These are phyloP conservation scores for Nothophoma quercina DNA, from an alignment of 2,329 filamentous ascomycete species.

Conservation along the genomic window DNA sequence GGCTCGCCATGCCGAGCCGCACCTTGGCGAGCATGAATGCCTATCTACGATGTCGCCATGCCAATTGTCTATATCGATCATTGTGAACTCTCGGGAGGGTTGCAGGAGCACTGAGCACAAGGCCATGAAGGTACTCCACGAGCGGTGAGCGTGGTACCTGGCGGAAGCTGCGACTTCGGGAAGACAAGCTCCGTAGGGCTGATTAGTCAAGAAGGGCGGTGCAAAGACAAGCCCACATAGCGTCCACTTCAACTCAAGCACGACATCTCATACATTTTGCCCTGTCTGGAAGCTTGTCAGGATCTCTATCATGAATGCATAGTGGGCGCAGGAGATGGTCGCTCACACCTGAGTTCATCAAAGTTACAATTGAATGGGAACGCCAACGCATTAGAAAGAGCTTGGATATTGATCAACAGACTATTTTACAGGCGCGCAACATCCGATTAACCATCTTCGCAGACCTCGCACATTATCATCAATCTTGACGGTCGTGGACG, in stretches of 20 bases:
- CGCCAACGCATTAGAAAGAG: neutral
- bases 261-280: neutral
- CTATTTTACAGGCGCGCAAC: neutral
- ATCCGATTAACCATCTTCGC: neutral
- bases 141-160: constrained; percentile 9
- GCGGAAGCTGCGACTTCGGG: neutral
- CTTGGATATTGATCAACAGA: neutral
- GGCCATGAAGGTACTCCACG: constrained; percentile 15
- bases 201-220: constrained; percentile 7
- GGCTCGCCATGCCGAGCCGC: constrained; percentile 10
- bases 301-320: too few species aligned
- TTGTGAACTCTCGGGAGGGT: neutral
- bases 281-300: neutral
- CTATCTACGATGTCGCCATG: neutral
- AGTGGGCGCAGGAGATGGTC: too few species aligned
- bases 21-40: neutral
- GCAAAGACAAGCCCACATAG: neutral
- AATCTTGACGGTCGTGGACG: neutral
- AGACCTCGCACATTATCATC: neutral
- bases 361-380: neutral
- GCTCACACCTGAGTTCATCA: too few species aligned
- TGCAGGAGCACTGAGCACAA: constrained; percentile 7
- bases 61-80: neutral
- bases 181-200: constrained; percentile 4
- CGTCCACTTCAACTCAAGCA: neutral